Percentiles rank a stretch among this genome's conserved stretches.
Evolutionary conservation across 2,329 filamentous ascomycete species (phyloP).

Genomic region (Aschersonia sp.): DNA sequence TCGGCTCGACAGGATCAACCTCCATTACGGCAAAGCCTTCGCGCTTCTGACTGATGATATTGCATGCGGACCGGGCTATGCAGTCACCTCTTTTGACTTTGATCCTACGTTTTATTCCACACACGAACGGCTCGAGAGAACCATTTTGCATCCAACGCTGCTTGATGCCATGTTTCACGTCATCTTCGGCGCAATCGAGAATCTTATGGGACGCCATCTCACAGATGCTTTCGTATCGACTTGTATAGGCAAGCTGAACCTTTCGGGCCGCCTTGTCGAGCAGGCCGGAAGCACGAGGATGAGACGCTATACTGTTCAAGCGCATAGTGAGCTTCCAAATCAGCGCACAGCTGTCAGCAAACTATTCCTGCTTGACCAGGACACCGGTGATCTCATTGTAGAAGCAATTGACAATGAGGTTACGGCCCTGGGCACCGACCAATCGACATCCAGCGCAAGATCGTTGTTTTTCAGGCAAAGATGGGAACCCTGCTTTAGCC

Average conservation of each 20-base stretch:
- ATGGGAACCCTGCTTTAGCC: constrained; percentile 10
- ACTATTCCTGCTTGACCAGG: no score
- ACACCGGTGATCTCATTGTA: background rate
- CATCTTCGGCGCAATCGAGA: constrained; percentile 12
- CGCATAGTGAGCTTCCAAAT: no score
- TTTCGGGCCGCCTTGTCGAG: background rate
- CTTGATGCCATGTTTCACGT: constrained; percentile 13
- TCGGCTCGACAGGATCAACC: no score
- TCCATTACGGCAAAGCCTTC: no score
- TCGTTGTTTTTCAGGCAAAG: constrained; percentile 10
- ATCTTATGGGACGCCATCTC: constrained; percentile 8
- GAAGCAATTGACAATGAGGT: background rate
- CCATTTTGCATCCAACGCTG: constrained; percentile 10
- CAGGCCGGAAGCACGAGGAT: no score
- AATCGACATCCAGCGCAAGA: constrained; percentile 6
- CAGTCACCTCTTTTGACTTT: background rate
- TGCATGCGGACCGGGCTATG: background rate
- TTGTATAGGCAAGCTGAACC: background rate
- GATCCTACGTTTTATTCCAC: background rate
- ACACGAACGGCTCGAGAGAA: constrained; percentile 7
- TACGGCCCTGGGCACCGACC: background rate
- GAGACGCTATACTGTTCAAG: no score
- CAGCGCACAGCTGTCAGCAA: no score
- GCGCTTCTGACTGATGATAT: no score
- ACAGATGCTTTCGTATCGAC: constrained; percentile 2